Percentiles rank a stretch among this genome's conserved stretches.
phyloP scores from a whole-genome alignment of 208 protist species.

The Crithidia expoeki region DNA sequence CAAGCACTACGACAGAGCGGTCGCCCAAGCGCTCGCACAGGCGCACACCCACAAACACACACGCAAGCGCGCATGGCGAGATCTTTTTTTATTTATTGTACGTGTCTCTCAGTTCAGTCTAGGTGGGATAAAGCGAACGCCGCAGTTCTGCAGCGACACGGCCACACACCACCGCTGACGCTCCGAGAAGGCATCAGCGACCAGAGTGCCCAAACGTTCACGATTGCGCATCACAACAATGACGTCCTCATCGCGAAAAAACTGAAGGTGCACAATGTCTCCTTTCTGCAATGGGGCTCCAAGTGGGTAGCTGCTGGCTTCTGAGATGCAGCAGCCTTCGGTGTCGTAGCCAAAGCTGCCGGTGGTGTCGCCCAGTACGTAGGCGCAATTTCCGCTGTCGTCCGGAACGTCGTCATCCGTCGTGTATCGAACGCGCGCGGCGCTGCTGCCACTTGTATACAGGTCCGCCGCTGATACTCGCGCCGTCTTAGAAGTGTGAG shows the following conservation, averaged over 20 bases:
- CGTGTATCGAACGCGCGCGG: neutral
- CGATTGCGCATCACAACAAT: constrained; percentile 26
- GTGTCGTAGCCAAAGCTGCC: constrained; percentile 38
- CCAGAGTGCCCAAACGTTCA: constrained; percentile 27
- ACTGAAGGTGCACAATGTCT: constrained; percentile 24
- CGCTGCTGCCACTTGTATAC: constrained; percentile 10
- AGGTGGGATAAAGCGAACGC: constrained; percentile 35
- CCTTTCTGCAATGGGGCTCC: constrained; percentile 15
- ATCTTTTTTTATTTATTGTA: too few species aligned
- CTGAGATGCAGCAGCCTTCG: constrained; percentile 22
- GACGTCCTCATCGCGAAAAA: constrained; percentile 37
- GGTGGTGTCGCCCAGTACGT: constrained; percentile 30
- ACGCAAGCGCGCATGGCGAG: too few species aligned
- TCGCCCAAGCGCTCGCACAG: too few species aligned
- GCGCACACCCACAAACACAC: too few species aligned
- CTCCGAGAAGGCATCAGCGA: constrained; percentile 40
- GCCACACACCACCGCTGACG: constrained; percentile 34
- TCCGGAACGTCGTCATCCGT: neutral
- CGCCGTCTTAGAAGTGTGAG: neutral
- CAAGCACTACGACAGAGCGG: too few species aligned
- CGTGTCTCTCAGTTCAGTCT: constrained; percentile 3
- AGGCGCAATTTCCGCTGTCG: constrained; percentile 18
- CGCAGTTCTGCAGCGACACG: constrained; percentile 37
- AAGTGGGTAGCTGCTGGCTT: constrained; percentile 18
- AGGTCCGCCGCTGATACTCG: neutral